phyloP scores from a whole-genome alignment of 129 eudicot species.

The Artemisia annua region DNA sequence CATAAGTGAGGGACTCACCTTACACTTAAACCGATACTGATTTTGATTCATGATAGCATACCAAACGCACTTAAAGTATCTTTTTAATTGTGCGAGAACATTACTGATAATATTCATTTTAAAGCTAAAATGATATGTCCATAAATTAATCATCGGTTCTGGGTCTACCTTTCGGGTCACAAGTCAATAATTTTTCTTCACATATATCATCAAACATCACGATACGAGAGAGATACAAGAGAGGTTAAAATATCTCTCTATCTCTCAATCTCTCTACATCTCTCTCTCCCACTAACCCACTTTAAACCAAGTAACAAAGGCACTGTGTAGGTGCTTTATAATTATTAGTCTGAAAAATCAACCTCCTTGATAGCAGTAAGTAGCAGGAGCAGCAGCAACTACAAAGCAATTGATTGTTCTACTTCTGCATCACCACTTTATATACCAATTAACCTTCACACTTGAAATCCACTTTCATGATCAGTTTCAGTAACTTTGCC shows the following conservation, averaged over 20 bases:
- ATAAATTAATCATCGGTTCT: too few species aligned
- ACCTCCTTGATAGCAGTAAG: slow-evolving; percentile 30
- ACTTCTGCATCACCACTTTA: slow-evolving; percentile 32
- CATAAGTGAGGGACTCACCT: too few species aligned
- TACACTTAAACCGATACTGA: too few species aligned
- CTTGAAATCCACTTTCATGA: slow-evolving; percentile 13
- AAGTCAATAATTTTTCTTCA: background rate
- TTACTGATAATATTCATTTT: too few species aligned
- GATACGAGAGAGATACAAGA: slow-evolving; percentile 25
- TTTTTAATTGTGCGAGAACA: too few species aligned
- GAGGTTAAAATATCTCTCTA: slow-evolving; percentile 21
- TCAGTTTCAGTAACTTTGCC: slow-evolving; percentile 8
- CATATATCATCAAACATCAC: slow-evolving; percentile 20
- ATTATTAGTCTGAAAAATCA: slow-evolving; percentile 40
- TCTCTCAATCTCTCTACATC: background rate
- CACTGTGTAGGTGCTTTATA: slow-evolving; percentile 39
- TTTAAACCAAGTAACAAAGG: slow-evolving; percentile 33
- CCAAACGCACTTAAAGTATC: too few species aligned
- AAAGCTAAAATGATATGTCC: too few species aligned
- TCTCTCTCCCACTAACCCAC: slow-evolving; percentile 29
- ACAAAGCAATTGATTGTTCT: slow-evolving; percentile 36
- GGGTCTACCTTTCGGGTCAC: too few species aligned
- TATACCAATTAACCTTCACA: slow-evolving; percentile 27
- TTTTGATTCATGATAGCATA: too few species aligned
- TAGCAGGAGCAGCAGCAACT: slow-evolving; percentile 17